These are phyloP conservation scores for Drechslerella dactyloides DNA, from an alignment of 2,329 filamentous ascomycete genomes.

Conservation along the genomic window DNA sequence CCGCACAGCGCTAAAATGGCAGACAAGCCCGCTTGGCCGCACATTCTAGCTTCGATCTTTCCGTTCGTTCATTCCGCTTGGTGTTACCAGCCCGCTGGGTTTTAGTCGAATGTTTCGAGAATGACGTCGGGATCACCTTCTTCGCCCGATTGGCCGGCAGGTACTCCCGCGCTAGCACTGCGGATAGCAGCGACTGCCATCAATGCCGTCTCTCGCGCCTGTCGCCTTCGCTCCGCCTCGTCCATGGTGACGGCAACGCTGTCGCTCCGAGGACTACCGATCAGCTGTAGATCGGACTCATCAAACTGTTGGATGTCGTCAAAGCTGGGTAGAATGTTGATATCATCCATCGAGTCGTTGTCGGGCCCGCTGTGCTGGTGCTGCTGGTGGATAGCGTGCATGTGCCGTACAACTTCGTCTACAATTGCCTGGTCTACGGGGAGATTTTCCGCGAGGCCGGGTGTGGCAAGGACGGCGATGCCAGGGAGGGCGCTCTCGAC, in stretches of 20 bases:
- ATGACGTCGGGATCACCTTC: slow-evolving; percentile 28
- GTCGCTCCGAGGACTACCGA: slow-evolving; percentile 27
- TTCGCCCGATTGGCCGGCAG: slow-evolving; percentile 8
- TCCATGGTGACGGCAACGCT: slow-evolving; percentile 26
- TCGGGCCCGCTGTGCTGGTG: slow-evolving; percentile 27
- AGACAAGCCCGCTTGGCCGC: no score
- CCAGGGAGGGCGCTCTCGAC: slow-evolving; percentile 30
- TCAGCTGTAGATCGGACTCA: slow-evolving; percentile 27
- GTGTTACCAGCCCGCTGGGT: not conserved
- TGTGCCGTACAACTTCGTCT: slow-evolving; percentile 51
- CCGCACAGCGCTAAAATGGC: no score
- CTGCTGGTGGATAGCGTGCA: slow-evolving; percentile 22
- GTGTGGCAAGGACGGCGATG: slow-evolving; percentile 7
- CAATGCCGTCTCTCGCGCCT: slow-evolving; percentile 21
- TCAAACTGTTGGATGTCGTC: slow-evolving; percentile 44
- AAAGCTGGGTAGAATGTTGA: slow-evolving; percentile 40
- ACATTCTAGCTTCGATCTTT: no score
- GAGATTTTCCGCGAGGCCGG: slow-evolving; percentile 36
- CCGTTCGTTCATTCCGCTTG: no score
- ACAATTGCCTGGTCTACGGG: slow-evolving; percentile 53
- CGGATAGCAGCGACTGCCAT: slow-evolving; percentile 32
- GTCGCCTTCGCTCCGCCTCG: slow-evolving; percentile 15
- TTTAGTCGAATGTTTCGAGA: slow-evolving; percentile 20
- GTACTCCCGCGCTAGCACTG: not conserved
- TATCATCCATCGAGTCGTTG: slow-evolving; percentile 34